Percentiles rank a stretch among this genome's conserved stretches.
Conservation (phyloP, 2,329 filamentous ascomycete genomes). For the Fusarium buxicola region DNA sequence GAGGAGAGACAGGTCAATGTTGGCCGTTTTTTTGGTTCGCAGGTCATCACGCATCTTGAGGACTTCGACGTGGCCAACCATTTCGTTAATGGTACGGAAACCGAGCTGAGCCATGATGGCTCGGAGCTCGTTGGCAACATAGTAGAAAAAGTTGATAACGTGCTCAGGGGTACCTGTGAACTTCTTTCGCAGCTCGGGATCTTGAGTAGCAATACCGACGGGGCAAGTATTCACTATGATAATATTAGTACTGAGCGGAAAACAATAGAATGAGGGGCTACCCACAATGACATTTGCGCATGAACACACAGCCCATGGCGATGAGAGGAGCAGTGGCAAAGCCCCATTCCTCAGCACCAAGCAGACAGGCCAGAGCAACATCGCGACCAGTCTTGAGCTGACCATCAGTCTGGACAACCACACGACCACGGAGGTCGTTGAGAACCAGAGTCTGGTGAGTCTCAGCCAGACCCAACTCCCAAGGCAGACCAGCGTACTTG, state of each 20-base stretch:
- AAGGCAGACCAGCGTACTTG: constrained; percentile 96
- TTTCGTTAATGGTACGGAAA: constrained; percentile 95
- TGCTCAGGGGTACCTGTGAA: constrained; percentile 94
- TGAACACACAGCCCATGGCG: constrained; percentile 96
- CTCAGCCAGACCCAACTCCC: constrained; percentile 96
- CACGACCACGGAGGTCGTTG: constrained; percentile 94
- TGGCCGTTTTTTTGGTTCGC: constrained; percentile 87
- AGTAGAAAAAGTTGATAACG: constrained; percentile 99
- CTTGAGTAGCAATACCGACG: constrained; percentile 95
- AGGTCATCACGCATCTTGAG: constrained; percentile 90
- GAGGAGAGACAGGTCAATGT: constrained; percentile 92
- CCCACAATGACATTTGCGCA: constrained; percentile 76
- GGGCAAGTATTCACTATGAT: constrained; percentile 76
- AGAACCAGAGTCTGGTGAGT: constrained; percentile 96
- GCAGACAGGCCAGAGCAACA: constrained; percentile 91
- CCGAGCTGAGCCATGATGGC: constrained; percentile 97
- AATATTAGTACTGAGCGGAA: too few species aligned
- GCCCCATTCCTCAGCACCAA: constrained; percentile 98
- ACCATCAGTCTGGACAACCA: constrained; percentile 95
- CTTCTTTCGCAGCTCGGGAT: constrained; percentile 93
- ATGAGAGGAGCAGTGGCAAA: constrained; percentile 96
- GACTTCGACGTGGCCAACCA: constrained; percentile 92
- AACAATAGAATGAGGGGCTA: too few species aligned
- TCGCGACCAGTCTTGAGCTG: constrained; percentile 93
- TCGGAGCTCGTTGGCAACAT: constrained; percentile 93